Conservation (phyloP, 208 protist species). For the Crithidia thermophila region DNA sequence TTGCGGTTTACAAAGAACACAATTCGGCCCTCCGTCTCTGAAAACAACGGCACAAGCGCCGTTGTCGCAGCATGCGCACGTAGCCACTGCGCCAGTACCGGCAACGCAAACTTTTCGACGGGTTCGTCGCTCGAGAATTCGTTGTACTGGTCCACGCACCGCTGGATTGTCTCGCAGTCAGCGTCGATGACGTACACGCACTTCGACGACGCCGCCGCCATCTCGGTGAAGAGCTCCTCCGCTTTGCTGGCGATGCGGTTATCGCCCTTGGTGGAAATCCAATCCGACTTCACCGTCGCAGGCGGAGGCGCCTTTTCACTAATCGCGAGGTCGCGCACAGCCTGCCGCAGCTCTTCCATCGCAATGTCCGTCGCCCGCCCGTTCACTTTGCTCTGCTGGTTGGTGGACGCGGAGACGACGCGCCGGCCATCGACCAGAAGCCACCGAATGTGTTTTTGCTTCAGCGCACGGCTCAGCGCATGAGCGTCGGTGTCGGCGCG, state of each 20-base stretch:
- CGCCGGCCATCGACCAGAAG: constrained; percentile 54
- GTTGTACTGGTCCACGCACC: constrained; percentile 37
- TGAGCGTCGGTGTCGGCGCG: constrained; percentile 46
- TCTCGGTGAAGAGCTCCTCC: constrained; percentile 32
- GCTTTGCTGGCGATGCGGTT: constrained; percentile 29
- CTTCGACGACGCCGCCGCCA: constrained; percentile 29
- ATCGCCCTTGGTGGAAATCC: constrained; percentile 20
- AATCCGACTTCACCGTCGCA: constrained; percentile 1
- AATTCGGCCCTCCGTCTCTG: constrained; percentile 30
- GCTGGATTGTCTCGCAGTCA: constrained; percentile 31
- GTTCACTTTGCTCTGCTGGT: constrained; percentile 42
- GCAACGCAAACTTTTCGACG: constrained; percentile 13
- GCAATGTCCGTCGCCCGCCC: constrained; percentile 27
- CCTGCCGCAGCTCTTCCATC: constrained; percentile 37
- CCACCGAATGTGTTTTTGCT: constrained; percentile 45
- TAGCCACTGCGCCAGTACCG: constrained; percentile 45
- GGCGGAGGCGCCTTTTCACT: constrained; percentile 18
- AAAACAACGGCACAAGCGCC: constrained; percentile 52
- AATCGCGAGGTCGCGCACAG: constrained; percentile 35
- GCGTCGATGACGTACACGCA: constrained; percentile 45
- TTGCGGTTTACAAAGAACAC: constrained; percentile 54
- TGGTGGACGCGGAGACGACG: constrained; percentile 34
- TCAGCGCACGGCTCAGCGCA: constrained; percentile 43
- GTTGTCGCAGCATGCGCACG: constrained; percentile 35
- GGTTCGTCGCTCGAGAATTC: constrained; percentile 12